Conservation (phyloP, 2,329 filamentous ascomycete genomes). For the Ceratocystiopsis brevicomis region DNA sequence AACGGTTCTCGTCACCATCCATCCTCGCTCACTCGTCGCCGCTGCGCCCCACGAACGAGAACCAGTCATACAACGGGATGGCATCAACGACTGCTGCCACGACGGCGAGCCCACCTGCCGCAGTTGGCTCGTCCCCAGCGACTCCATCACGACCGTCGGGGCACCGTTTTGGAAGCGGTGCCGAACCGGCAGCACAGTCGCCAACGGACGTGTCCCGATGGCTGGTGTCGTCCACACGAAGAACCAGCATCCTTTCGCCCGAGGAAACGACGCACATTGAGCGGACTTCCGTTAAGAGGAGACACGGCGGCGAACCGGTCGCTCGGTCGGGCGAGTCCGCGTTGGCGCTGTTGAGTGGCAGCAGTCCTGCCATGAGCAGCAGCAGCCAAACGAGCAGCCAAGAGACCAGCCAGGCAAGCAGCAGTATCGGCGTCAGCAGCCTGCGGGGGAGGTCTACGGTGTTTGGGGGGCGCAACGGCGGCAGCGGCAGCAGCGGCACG, state of each 20-base stretch:
- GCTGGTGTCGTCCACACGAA: too few relatives aligned
- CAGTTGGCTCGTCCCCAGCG: background rate
- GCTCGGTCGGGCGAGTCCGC: background rate
- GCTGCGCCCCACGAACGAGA: background rate
- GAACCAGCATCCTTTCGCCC: background rate
- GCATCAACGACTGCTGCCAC: conserved; percentile 2
- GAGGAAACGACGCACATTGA: too few relatives aligned
- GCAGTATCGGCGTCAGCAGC: background rate
- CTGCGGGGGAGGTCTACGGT: too few relatives aligned
- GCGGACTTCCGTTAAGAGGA: conserved; percentile 1
- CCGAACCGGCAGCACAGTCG: too few relatives aligned
- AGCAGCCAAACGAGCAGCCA: background rate
- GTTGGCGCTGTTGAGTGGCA: background rate
- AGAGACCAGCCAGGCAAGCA: background rate
- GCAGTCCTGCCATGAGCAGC: background rate
- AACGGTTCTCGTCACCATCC: conserved; percentile 5
- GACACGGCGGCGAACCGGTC: background rate
- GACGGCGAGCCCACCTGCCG: background rate
- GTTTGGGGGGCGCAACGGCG: too few relatives aligned
- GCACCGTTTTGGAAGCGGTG: too few relatives aligned
- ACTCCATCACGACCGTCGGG: background rate
- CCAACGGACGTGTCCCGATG: too few relatives aligned
- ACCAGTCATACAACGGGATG: conserved; percentile 1
- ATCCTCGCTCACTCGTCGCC: background rate
- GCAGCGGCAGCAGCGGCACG: background rate